Base-by-base conservation (phyloP, 805 yeast genomes). In the Barnettozyma botsteinii region DNA sequence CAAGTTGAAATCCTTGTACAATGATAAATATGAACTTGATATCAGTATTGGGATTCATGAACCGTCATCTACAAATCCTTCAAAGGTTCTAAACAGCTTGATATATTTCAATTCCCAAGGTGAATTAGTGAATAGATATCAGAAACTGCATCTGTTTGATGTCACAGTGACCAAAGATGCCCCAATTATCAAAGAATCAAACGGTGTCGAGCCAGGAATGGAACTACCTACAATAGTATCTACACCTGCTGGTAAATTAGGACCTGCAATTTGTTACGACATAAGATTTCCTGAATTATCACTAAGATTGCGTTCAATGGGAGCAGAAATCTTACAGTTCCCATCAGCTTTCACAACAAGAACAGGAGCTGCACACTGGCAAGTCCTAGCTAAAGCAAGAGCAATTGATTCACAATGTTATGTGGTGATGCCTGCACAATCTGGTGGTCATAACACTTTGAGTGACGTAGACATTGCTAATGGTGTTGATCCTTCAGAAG, bases 341-440 rank as follows among this genome's bases (percentile, higher is more conserved):
- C 98, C 98, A 0, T 81, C 94, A 20, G 98, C 98, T 0, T 93
- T 94, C 69, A 93, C 96, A 0, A 75, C 84, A 56, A 79, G 80
- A 47, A 91, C 98, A 0, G 98, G 98, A 1, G 77, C 77, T 37
- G 86, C 91, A 1, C 98, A 91, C 55, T 91, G 97, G 95, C 78
- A 78, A 38, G 59, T 75, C 1, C 66, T 91, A 37, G 96, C 86
- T 2, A 69, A 77, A 21, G 82, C 95, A 0, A 67, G 97, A 35
- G 98, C 98, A 4, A 73, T 91, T 11, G 96, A 89, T 56, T 74
- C 91, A 2, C 98, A 93, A 61, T 69, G 83, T 44, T 93, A 73
- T 58, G 95, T 89, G 6, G 66, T 91, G 4, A 75, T 88, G 83
- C 89, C 97, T 2, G 95, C 93, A 0, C 96, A 87, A 56, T 76